phyloP scores from a whole-genome alignment of 208 protist species.

The Crithidia mellificae region DNA sequence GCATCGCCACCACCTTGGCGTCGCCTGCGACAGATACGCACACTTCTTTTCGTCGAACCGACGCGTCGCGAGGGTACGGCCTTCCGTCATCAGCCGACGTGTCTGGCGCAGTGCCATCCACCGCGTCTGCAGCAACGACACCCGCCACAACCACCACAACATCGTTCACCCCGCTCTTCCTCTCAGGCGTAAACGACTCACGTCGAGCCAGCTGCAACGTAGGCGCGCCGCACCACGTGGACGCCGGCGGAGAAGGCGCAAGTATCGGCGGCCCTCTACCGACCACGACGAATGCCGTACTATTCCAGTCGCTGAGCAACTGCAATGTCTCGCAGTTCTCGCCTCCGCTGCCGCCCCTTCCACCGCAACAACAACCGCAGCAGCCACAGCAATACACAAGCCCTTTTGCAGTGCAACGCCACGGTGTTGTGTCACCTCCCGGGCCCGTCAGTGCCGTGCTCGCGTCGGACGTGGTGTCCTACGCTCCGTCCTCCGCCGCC shows the following conservation, averaged over 20 bases:
- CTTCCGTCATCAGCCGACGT: no score
- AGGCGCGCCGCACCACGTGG: not conserved
- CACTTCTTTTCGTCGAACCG: not conserved
- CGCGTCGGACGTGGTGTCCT: not conserved
- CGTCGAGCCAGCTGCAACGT: not conserved
- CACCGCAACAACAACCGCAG: slow-evolving; percentile 13
- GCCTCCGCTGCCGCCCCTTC: not conserved
- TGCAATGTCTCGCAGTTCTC: not conserved
- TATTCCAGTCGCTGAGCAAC: not conserved
- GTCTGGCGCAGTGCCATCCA: no score
- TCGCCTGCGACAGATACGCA: no score
- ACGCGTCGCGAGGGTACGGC: not conserved
- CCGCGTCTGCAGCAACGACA: no score
- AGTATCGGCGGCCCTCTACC: not conserved
- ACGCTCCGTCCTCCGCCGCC: not conserved
- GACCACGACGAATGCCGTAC: no score
- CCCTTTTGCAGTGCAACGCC: not conserved
- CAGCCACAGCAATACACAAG: slow-evolving; percentile 7
- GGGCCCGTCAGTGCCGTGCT: not conserved
- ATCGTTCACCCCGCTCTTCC: slow-evolving; percentile 7
- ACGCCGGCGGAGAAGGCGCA: not conserved
- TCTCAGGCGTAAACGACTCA: not conserved
- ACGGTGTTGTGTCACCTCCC: not conserved
- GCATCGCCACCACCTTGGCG: no score
- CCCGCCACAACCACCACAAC: not conserved